These are phyloP conservation scores for Colletotrichum noveboracense DNA, from an alignment of 2,329 filamentous ascomycete species.

Conservation along the genomic window DNA sequence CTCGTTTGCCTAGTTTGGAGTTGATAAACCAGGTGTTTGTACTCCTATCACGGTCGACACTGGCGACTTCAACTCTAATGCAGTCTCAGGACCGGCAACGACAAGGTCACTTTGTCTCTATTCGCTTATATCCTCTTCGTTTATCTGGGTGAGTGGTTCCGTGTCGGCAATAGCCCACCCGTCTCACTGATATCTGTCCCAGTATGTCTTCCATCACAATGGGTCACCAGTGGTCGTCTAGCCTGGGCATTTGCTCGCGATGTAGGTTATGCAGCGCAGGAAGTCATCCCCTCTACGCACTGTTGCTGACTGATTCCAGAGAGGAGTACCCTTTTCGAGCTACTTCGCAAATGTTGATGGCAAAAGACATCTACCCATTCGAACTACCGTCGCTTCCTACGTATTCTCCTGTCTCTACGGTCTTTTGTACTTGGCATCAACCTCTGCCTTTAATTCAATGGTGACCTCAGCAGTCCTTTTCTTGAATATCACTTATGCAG, in stretches of 20 bases:
- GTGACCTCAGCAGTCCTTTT: conserved; percentile 31
- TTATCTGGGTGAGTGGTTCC: neutral
- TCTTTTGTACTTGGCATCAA: conserved; percentile 34
- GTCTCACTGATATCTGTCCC: neutral
- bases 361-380: conserved; percentile 28
- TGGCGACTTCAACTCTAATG: conserved; percentile 19
- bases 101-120: neutral
- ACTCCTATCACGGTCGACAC: neutral
- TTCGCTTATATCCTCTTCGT: neutral
- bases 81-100: neutral
- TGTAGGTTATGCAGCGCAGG: conserved; percentile 20
- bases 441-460: conserved; percentile 37
- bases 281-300: neutral
- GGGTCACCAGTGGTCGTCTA: conserved; percentile 34
- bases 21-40: neutral
- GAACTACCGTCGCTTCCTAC: conserved; percentile 30
- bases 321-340: conserved; percentile 26
- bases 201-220: conserved; percentile 31
- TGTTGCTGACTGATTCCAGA: neutral
- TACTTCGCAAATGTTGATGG: conserved; percentile 29
- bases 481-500: conserved; percentile 33
- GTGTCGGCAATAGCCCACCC: neutral
- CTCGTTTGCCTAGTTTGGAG: conserved; percentile 2
- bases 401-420: conserved; percentile 33
- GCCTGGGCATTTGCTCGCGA: conserved; percentile 38